Base-by-base conservation (phyloP, 495 filamentous ascomycete genomes). In the Achaetomiella virescens region DNA sequence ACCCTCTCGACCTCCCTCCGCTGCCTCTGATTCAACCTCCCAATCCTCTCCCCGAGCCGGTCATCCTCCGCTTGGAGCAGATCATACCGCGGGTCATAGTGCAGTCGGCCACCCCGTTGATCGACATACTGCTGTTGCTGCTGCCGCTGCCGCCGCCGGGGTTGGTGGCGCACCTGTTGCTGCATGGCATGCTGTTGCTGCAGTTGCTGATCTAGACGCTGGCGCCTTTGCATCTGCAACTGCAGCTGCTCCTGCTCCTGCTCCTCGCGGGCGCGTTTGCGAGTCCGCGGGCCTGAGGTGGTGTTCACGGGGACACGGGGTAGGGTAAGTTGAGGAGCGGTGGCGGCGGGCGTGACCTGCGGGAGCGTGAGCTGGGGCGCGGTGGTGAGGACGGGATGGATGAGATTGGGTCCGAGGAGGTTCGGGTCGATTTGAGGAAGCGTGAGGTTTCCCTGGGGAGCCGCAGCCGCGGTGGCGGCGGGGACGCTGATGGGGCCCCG, bases 231-330 rank as follows among this genome's bases (percentile, higher is more conserved):
- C 10, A 54, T 3, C 27, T 48, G 25, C 10, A 54, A 31, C 48
- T 54, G 33, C 18, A 9, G 25, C 17, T 48, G 27, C n/a, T 54
- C 20, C 10, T 14, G 8, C 3, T 27, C 31, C 12, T 25, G 18
- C 36, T 40, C 25, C 50, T 59, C 33, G 21, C 50, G 31, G 50
- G 49, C 53, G 20, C 49, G 35, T 24, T 53, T 52, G 43, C 56
- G 49, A 21, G 56, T 59, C 6, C 35, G 21, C 7, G 43, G 56
- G 4, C 56, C 53, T n/a, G n/a, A n/a, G n/a, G n/a, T n/a, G n/a
- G n/a, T n/a, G n/a, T n/a, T n/a, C n/a, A n/a, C n/a, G n/a, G n/a
- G n/a, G n/a, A n/a, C n/a, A n/a, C n/a, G n/a, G n/a, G n/a, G n/a
- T n/a, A n/a, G n/a, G n/a, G n/a, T n/a, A n/a, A n/a, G n/a, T n/a